phyloP scores from a whole-genome alignment of 2,329 filamentous ascomycete genomes.

The Beauveria brongniartii region DNA sequence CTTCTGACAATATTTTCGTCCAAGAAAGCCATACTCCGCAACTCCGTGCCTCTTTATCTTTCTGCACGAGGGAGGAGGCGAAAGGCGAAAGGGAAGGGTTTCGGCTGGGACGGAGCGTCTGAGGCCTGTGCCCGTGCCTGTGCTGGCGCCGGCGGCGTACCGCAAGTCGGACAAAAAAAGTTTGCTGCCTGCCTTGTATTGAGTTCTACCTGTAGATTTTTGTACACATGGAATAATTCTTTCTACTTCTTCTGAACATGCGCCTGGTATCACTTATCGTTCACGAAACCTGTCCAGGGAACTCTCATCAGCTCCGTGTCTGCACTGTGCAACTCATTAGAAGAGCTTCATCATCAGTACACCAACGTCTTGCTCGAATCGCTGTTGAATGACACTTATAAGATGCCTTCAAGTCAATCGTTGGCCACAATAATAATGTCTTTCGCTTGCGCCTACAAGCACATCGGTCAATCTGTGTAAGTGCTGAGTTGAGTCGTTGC shows the following conservation, averaged over 20 bases:
- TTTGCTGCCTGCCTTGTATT: not conserved
- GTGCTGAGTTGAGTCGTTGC: not conserved
- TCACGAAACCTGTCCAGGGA: too few species aligned
- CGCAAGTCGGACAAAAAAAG: not conserved
- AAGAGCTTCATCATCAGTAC: too few species aligned
- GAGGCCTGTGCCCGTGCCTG: not conserved
- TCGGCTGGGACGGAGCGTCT: constrained; percentile 2
- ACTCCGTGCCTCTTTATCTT: not conserved
- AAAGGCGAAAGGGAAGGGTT: not conserved
- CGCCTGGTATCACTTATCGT: too few species aligned
- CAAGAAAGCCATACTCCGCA: too few species aligned
- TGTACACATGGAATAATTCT: too few species aligned
- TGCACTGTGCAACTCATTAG: too few species aligned
- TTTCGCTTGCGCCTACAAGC: too few species aligned
- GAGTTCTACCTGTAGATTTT: not conserved
- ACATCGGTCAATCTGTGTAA: not conserved
- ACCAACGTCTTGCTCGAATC: too few species aligned
- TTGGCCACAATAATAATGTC: not conserved
- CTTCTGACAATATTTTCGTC: not conserved
- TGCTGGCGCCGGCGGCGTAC: not conserved
- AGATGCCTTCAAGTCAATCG: too few species aligned
- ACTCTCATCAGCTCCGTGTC: too few species aligned
- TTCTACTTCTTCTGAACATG: too few species aligned
- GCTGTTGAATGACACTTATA: too few species aligned
- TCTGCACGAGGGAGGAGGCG: not conserved